phyloP scores from a whole-genome alignment of 805 yeast genomes.

The Teunomyces aglyptinius region DNA sequence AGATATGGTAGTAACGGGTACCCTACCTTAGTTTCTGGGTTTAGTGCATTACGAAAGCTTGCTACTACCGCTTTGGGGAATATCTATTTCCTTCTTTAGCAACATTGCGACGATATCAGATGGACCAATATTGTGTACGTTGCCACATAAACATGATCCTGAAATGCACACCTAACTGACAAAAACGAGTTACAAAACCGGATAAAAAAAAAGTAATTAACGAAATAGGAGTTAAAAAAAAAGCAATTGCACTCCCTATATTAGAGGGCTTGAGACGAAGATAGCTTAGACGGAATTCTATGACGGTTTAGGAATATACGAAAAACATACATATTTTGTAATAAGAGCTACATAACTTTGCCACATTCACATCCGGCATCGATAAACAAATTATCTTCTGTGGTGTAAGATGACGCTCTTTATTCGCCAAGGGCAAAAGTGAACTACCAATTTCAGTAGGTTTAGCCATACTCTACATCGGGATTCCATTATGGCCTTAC shows the following conservation, averaged over 20 bases:
- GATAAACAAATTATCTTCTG: constrained; percentile 79
- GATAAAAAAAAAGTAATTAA: neutral
- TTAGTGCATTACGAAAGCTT: neutral
- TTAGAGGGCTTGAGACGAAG: neutral
- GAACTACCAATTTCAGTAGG: constrained; percentile 82
- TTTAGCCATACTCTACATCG: constrained; percentile 81
- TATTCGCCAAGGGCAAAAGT: constrained; percentile 68
- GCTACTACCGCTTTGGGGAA: neutral
- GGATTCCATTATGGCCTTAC: constrained; percentile 58
- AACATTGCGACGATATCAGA: neutral
- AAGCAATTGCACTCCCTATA: neutral
- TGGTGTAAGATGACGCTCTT: constrained; percentile 72
- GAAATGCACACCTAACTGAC: neutral
- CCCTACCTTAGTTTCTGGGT: neutral
- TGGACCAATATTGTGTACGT: too few relatives aligned
- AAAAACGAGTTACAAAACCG: neutral
- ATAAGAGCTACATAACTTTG: constrained; percentile 32
- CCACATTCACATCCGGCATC: constrained; percentile 89
- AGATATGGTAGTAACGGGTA: neutral
- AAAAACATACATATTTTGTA: too few relatives aligned
- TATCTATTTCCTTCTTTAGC: neutral
- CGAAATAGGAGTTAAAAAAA: neutral
- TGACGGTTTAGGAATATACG: neutral
- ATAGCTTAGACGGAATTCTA: neutral
- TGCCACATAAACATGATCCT: neutral